phyloP scores from a whole-genome alignment of 1,139 yeast genomes.

The Diutina pseudorugosa region DNA sequence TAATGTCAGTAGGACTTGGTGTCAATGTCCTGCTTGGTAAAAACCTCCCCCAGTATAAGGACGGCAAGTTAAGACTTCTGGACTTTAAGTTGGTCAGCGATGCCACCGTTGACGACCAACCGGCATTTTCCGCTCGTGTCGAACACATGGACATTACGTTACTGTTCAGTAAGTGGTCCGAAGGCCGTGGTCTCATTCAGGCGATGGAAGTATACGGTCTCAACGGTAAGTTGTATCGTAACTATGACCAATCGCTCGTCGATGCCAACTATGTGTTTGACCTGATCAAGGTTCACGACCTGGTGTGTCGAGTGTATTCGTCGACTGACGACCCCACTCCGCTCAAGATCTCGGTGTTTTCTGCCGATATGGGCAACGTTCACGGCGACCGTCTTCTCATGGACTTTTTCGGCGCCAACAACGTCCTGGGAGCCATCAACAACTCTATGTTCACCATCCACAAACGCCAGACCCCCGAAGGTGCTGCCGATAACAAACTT shows the following conservation, averaged over 20 bases:
- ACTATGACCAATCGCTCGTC: slow-evolving; percentile 9
- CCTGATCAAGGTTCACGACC: slow-evolving; percentile 42
- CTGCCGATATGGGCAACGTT: slow-evolving; percentile 50
- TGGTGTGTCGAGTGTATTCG: slow-evolving; percentile 31
- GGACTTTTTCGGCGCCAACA: slow-evolving; percentile 58
- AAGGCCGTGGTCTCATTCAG: slow-evolving; percentile 53
- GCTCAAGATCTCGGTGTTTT: slow-evolving; percentile 44
- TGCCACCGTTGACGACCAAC: slow-evolving; percentile 10
- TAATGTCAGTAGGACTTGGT: slow-evolving; percentile 1
- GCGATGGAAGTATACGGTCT: slow-evolving; percentile 53
- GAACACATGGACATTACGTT: slow-evolving; percentile 46
- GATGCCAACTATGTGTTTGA: slow-evolving; percentile 37
- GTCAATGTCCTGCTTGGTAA: not conserved
- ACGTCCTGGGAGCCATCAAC: slow-evolving; percentile 61
- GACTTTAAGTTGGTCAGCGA: not conserved
- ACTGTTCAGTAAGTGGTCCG: slow-evolving; percentile 58
- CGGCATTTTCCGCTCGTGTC: slow-evolving; percentile 27
- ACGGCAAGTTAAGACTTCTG: not conserved
- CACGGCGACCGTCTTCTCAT: slow-evolving; percentile 46
- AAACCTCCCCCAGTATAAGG: not conserved
- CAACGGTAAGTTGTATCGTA: slow-evolving; percentile 31
- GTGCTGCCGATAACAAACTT: slow-evolving; percentile 21
- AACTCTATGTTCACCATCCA: slow-evolving; percentile 67
- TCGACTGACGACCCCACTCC: slow-evolving; percentile 17
- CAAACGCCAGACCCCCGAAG: slow-evolving; percentile 27